Evolutionary conservation across 345 rosid species (phyloP), one percentile per base, ranked within the genome.

Genomic region (Euphorbia lathyris): DNA sequence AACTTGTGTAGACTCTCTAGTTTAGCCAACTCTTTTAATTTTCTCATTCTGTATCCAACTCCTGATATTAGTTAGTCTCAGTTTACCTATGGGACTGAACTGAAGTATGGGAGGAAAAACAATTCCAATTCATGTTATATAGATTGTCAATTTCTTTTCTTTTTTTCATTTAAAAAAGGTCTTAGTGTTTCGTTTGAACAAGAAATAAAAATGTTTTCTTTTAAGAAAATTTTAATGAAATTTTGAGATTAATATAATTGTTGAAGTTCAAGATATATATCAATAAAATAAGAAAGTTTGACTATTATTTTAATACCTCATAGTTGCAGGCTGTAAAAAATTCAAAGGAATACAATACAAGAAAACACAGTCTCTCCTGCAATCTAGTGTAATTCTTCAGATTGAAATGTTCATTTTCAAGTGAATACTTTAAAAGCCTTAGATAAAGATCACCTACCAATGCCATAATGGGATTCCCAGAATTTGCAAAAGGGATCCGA

Each of bases 391-490:
- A 7, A 67, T 42, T 52, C 48, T 11, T 10, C 20, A 63, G 25
- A 29, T 42, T 56, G 56, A 63, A 51, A 14, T 25, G 11, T 20
- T 40, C 36, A 14, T 25, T 51, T 67, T 57, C 45, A 58, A 19
- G 53, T 30, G 9, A 38, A 50, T 26, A 58, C 13, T 26, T 13
- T 58, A n/a, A 14, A 23, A 20, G 26, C 22, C 26, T 22, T 19
- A 3, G 34, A 34, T 17, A 67, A 78, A 58, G 13, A 67, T 53
- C 63, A 82, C 86, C 20, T 72, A 95, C 99, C 97, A 95, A 74
- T 73, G 99, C 75, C 97, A 95, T 95, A 67, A 92, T 90, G 57
- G 99, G 97, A 81, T 95, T 95, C 32, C 86, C 89, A 34, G 92
- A 95, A 80, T 87, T 92, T 56, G 83, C 83, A 77, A 95, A 95